Evolutionary conservation across 1,139 yeast species (phyloP).

Genomic region (Saccharomyces hybrid): DNA sequence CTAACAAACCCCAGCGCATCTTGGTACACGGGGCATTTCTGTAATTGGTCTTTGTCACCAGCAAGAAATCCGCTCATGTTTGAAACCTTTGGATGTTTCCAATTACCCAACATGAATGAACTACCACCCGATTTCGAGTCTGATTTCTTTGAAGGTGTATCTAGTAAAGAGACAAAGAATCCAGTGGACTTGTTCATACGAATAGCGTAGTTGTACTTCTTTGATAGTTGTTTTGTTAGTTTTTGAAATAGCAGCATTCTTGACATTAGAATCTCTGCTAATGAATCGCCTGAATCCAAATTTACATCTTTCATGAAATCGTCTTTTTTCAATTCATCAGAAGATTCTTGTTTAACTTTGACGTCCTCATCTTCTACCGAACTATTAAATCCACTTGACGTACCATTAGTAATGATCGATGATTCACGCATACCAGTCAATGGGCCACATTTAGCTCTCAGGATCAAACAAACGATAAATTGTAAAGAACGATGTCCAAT

Average conservation of each 20-base stretch:
- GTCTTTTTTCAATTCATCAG: slow-evolving; percentile 8
- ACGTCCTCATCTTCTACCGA: slow-evolving; percentile 17
- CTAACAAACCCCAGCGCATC: slow-evolving; percentile 31
- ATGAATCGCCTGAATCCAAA: slow-evolving; percentile 32
- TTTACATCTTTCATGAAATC: slow-evolving; percentile 18
- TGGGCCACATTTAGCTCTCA: slow-evolving; percentile 42
- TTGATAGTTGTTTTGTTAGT: slow-evolving; percentile 33
- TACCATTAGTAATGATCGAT: slow-evolving; percentile 20
- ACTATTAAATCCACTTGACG: slow-evolving; percentile 13
- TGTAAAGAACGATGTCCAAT: slow-evolving; percentile 46
- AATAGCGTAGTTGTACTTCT: slow-evolving; percentile 49
- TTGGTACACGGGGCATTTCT: slow-evolving; percentile 32
- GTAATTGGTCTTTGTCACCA: slow-evolving; percentile 29
- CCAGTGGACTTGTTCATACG: slow-evolving; percentile 45
- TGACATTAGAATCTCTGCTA: slow-evolving; percentile 33
- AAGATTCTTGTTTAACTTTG: slow-evolving; percentile 9
- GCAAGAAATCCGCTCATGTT: slow-evolving; percentile 25
- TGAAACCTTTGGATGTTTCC: slow-evolving; percentile 26
- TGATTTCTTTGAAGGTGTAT: slow-evolving; percentile 29
- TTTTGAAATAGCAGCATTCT: slow-evolving; percentile 36
- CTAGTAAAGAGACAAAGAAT: slow-evolving; percentile 37
- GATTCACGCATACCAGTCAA: slow-evolving; percentile 31
- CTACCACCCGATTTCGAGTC: slow-evolving; percentile 6
- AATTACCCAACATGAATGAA: slow-evolving; percentile 8
- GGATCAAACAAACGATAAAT: slow-evolving; percentile 43